These are phyloP conservation scores for Chaetomiaceae sp. DNA, from an alignment of 2,329 filamentous ascomycete genomes.

Conservation along the genomic window DNA sequence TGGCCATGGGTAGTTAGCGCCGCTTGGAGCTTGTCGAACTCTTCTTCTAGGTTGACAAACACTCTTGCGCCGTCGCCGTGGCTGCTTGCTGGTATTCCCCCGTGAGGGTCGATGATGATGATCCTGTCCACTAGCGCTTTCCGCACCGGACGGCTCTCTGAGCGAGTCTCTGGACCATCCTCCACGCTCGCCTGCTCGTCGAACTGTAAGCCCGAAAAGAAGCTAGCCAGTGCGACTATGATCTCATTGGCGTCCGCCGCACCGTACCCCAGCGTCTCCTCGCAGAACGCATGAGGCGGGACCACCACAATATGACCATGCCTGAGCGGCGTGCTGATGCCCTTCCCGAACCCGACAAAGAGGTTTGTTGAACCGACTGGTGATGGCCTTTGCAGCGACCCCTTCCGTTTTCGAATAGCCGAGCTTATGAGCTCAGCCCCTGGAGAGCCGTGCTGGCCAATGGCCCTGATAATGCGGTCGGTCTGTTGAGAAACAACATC, in stretches of 20 bases:
- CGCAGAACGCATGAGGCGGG: slow-evolving; percentile 44
- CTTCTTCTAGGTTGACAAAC: slow-evolving; percentile 91
- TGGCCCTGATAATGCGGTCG: slow-evolving; percentile 67
- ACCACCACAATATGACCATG: slow-evolving; percentile 69
- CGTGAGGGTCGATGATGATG: slow-evolving; percentile 81
- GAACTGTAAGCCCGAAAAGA: slow-evolving; percentile 65
- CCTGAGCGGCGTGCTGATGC: slow-evolving; percentile 61
- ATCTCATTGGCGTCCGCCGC: slow-evolving; percentile 54
- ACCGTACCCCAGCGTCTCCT: slow-evolving; percentile 37
- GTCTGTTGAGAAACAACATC: slow-evolving; percentile 57
- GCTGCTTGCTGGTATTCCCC: slow-evolving; percentile 71
- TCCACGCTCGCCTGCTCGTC: slow-evolving; percentile 6
- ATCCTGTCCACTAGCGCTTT: slow-evolving; percentile 72
- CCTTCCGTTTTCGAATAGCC: slow-evolving; percentile 42
- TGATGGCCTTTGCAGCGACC: slow-evolving; percentile 25
- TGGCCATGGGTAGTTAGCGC: slow-evolving; percentile 45
- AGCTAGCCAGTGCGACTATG: slow-evolving; percentile 70
- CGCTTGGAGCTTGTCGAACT: slow-evolving; percentile 65
- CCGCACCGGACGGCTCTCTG: slow-evolving; percentile 35
- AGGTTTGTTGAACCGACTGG: slow-evolving; percentile 33
- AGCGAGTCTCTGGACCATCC: slow-evolving; percentile 39
- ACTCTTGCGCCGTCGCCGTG: slow-evolving; percentile 64
- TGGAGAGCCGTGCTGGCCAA: slow-evolving; percentile 64
- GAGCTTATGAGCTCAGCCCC: slow-evolving; percentile 65
- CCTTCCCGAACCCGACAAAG: slow-evolving; percentile 43